phyloP scores from a whole-genome alignment of 345 rosid species.

The Acer yangbiense region DNA sequence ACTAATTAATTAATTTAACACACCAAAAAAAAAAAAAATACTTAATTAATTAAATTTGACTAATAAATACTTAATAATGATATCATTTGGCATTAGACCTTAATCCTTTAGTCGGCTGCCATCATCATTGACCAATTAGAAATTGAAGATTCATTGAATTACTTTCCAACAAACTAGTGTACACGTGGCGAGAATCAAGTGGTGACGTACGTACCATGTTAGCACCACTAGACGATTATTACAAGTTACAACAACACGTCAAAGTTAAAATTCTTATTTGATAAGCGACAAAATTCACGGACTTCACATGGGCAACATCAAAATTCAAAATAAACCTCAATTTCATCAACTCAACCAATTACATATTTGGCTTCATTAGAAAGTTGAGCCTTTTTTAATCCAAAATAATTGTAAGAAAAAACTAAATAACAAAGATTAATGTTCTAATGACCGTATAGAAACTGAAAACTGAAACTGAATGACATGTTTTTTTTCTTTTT shows the following conservation, averaged over 20 bases:
- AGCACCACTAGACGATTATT: neutral
- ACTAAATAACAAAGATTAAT: neutral
- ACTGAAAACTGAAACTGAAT: no score
- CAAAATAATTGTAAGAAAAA: neutral
- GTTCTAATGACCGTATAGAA: neutral
- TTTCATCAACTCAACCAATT: neutral
- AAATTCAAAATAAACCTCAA: neutral
- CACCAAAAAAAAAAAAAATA: no score
- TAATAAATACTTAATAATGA: neutral
- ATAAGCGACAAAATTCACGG: no score
- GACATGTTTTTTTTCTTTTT: no score
- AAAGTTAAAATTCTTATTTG: neutral
- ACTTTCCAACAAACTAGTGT: neutral
- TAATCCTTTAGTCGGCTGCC: neutral
- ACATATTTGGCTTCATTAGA: neutral
- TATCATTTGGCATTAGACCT: conserved; percentile 8
- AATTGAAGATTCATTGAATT: neutral
- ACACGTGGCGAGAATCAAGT: neutral
- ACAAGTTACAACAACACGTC: neutral
- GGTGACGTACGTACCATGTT: neutral
- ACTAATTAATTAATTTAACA: no score
- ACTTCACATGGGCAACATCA: no score
- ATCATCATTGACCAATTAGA: neutral
- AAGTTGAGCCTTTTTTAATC: neutral
- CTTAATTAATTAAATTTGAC: neutral